Evolutionary conservation across 2,329 filamentous ascomycete species (phyloP).

Genomic region (Aspergillus tubingensis): DNA sequence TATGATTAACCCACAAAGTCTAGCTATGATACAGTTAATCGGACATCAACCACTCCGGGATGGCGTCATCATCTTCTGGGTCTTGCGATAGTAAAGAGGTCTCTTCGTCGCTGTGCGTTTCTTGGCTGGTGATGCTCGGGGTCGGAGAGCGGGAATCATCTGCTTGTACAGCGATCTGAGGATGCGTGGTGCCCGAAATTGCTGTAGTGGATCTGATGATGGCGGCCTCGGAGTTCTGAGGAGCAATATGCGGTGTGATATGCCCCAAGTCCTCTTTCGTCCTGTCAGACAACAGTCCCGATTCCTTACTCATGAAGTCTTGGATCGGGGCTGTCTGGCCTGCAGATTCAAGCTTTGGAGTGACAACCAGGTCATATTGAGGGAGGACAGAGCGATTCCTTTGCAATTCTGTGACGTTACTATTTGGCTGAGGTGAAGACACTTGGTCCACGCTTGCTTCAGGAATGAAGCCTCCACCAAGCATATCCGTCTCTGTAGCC

Average conservation of each 20-base stretch:
- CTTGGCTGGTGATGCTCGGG: constrained; percentile 20
- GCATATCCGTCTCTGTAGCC: constrained; percentile 3
- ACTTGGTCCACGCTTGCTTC: constrained; percentile 1
- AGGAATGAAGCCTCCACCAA: constrained; percentile 26
- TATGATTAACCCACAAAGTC: neutral
- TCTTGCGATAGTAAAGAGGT: constrained; percentile 62
- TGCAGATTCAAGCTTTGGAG: constrained; percentile 21
- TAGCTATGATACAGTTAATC: constrained; percentile 21
- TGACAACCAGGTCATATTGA: constrained; percentile 35
- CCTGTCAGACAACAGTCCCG: neutral
- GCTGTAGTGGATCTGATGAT: constrained; percentile 20
- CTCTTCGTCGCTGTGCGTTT: constrained; percentile 43
- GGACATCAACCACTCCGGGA: constrained; percentile 62
- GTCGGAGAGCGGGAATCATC: constrained; percentile 13
- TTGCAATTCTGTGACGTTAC: neutral
- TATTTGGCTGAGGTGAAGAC: neutral
- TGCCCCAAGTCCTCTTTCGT: neutral
- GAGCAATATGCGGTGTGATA: neutral
- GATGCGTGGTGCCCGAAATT: constrained; percentile 31
- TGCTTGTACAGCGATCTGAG: constrained; percentile 16
- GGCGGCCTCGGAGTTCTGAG: constrained; percentile 10
- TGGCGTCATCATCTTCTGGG: constrained; percentile 65
- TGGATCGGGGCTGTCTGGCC: neutral
- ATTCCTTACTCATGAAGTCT: neutral
- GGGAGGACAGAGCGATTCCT: constrained; percentile 2